phyloP scores from a whole-genome alignment of 2,329 filamentous ascomycete genomes.

The Epichloe festucae region DNA sequence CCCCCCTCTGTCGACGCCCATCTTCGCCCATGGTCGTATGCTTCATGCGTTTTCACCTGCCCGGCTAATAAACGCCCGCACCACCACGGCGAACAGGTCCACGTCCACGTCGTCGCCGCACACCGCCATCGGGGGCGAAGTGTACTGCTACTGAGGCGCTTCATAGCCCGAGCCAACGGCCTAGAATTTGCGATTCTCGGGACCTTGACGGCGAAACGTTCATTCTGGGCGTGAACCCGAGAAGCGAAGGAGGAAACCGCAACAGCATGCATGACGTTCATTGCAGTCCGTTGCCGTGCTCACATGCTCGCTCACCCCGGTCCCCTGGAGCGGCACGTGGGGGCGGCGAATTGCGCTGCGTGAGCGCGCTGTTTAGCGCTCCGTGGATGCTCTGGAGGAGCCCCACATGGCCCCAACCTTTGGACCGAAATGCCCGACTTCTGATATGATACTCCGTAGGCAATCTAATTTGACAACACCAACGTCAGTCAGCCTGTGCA shows the following conservation, averaged over 20 bases:
- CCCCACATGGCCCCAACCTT: neutral
- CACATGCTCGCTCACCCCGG: no score
- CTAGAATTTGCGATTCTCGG: neutral
- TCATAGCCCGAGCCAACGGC: conserved; percentile 18
- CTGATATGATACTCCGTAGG: no score
- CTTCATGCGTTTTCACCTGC: conserved; percentile 5
- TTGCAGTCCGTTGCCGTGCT: no score
- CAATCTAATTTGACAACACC: no score
- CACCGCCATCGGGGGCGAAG: conserved; percentile 15
- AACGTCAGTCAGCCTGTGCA: no score
- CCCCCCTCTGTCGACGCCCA: conserved; percentile 11
- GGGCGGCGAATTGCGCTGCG: neutral
- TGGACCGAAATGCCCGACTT: neutral
- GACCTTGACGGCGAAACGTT: conserved; percentile 2
- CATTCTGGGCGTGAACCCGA: conserved; percentile 4
- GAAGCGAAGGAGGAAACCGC: neutral
- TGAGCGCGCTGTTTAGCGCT: neutral
- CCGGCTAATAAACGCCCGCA: neutral
- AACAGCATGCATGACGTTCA: neutral
- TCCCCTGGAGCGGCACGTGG: no score
- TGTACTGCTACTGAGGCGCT: conserved; percentile 16
- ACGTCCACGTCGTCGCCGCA: neutral
- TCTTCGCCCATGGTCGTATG: neutral
- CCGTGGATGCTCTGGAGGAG: neutral
- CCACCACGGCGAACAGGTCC: neutral